Evolutionary conservation across 345 rosid genomes (phyloP).

Genomic region (Anastatica hierochuntica): DNA sequence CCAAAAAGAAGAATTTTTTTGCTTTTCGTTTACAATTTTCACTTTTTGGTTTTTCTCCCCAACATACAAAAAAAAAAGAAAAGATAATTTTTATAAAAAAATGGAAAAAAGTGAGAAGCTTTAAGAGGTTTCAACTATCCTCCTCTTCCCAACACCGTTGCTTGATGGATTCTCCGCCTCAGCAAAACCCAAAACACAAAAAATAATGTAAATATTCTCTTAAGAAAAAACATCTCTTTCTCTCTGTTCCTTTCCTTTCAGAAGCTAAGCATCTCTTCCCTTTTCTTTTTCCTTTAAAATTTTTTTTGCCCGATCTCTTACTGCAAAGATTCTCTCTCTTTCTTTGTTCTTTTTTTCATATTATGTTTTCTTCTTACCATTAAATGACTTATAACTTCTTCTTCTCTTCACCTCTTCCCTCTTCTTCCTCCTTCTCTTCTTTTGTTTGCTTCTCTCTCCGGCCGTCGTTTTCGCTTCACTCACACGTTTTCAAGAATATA

Average conservation of each 20-base stretch:
- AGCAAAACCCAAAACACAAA: slow-evolving; percentile 24
- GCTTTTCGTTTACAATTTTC: slow-evolving; percentile 12
- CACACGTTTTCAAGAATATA: slow-evolving; percentile 21
- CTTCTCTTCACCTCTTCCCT: slow-evolving; percentile 6
- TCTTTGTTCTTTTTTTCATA: slow-evolving; percentile 18
- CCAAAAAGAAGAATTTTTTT: background rate
- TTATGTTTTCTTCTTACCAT: background rate
- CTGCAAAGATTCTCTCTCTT: slow-evolving; percentile 37
- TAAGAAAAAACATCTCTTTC: slow-evolving; percentile 18
- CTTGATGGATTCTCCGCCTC: slow-evolving; percentile 35
- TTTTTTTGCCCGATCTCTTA: slow-evolving; percentile 26
- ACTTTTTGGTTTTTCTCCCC: slow-evolving; percentile 13
- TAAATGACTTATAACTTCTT: slow-evolving; percentile 17
- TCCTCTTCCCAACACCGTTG: slow-evolving; percentile 26
- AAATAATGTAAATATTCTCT: slow-evolving; percentile 20
- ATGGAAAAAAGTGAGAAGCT: slow-evolving; percentile 10
- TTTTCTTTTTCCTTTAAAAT: slow-evolving; percentile 26
- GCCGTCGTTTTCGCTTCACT: slow-evolving; percentile 32
- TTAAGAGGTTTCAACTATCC: slow-evolving; percentile 19
- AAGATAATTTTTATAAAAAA: background rate
- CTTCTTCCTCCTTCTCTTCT: slow-evolving; percentile 13
- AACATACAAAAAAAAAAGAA: too few relatives aligned
- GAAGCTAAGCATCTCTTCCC: slow-evolving; percentile 65
- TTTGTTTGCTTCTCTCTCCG: slow-evolving; percentile 21
- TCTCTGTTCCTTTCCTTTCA: slow-evolving; percentile 46